phyloP scores from a whole-genome alignment of 1,139 yeast species.

The Yamadazyma spencermartinsiae region DNA sequence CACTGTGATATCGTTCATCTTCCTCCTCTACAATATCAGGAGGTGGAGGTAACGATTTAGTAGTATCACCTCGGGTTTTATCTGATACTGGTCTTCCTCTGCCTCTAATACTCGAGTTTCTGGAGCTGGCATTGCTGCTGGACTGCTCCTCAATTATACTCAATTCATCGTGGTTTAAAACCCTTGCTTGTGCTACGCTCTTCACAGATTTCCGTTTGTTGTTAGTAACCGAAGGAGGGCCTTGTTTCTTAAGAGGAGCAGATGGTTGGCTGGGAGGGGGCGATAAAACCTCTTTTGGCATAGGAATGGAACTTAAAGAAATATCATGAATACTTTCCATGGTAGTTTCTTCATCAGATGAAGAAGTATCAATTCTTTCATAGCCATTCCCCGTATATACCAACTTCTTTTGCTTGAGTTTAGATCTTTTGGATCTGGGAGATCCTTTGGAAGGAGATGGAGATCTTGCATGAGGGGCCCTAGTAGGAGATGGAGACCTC shows the following conservation, averaged over 20 bases:
- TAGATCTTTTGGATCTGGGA: slow-evolving; percentile 11
- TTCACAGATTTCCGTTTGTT: slow-evolving; percentile 24
- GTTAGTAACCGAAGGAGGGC: slow-evolving; percentile 24
- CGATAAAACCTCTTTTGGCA: slow-evolving; percentile 3
- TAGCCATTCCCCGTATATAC: slow-evolving; percentile 41
- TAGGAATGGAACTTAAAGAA: not conserved
- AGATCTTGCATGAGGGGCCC: slow-evolving; percentile 7
- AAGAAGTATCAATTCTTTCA: slow-evolving; percentile 34
- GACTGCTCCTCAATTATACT: slow-evolving; percentile 48
- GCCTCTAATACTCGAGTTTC: slow-evolving; percentile 28
- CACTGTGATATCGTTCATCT: not conserved
- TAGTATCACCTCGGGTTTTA: slow-evolving; percentile 8
- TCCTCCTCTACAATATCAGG: slow-evolving; percentile 5
- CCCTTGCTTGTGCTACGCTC: slow-evolving; percentile 17
- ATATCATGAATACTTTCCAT: slow-evolving; percentile 2
- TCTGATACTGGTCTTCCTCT: slow-evolving; percentile 6
- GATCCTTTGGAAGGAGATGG: slow-evolving; percentile 18
- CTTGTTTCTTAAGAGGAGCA: slow-evolving; percentile 16
- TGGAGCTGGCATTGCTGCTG: slow-evolving; percentile 26
- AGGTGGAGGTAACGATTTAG: slow-evolving; percentile 15
- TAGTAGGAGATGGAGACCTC: not conserved
- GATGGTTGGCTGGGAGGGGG: slow-evolving; percentile 20
- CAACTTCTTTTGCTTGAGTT: slow-evolving; percentile 22
- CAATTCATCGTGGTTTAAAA: slow-evolving; percentile 32
- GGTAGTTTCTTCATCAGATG: slow-evolving; percentile 19